These are phyloP conservation scores for Arachnomyces sp. DNA, from an alignment of 2,329 filamentous ascomycete species.

Conservation along the genomic window DNA sequence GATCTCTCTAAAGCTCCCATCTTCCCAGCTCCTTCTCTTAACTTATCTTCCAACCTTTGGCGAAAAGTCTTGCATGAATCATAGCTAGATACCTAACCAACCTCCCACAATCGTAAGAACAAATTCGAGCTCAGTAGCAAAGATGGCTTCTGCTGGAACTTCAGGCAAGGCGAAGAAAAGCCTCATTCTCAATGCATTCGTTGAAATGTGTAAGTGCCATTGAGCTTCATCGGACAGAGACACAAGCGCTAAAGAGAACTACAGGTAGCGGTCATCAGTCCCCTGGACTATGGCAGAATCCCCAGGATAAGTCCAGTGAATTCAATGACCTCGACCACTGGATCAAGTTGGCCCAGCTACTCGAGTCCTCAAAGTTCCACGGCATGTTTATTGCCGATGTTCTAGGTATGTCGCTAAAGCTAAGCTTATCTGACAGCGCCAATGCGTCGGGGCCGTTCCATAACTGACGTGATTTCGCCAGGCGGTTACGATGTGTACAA, in stretches of 20 bases:
- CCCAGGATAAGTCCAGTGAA: constrained; percentile 53
- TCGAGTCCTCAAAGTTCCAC: constrained; percentile 57
- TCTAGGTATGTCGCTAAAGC: constrained; percentile 34
- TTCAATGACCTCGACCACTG: constrained; percentile 57
- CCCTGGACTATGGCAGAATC: constrained; percentile 57
- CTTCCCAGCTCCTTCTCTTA: too few relatives aligned
- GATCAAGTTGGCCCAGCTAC: constrained; percentile 52
- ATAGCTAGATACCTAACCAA: too few relatives aligned
- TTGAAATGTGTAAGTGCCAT: constrained; percentile 39
- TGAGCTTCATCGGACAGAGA: too few relatives aligned
- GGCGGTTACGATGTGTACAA: constrained; percentile 65
- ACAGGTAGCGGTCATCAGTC: constrained; percentile 46
- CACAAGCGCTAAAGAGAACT: neutral
- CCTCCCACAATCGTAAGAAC: neutral
- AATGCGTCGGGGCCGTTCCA: constrained; percentile 2
- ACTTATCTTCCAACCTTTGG: too few relatives aligned
- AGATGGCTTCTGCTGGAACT: constrained; percentile 1
- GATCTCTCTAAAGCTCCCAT: too few relatives aligned
- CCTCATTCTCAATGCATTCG: constrained; percentile 46
- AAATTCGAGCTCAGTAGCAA: constrained; percentile 9
- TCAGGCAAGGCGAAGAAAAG: constrained; percentile 34
- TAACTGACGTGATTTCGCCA: constrained; percentile 20
- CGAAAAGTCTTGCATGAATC: too few relatives aligned
- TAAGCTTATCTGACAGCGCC: too few relatives aligned
- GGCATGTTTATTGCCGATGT: constrained; percentile 63